Conservation (phyloP, 805 yeast species). For the Saccharomycopsis guyanensis region DNA sequence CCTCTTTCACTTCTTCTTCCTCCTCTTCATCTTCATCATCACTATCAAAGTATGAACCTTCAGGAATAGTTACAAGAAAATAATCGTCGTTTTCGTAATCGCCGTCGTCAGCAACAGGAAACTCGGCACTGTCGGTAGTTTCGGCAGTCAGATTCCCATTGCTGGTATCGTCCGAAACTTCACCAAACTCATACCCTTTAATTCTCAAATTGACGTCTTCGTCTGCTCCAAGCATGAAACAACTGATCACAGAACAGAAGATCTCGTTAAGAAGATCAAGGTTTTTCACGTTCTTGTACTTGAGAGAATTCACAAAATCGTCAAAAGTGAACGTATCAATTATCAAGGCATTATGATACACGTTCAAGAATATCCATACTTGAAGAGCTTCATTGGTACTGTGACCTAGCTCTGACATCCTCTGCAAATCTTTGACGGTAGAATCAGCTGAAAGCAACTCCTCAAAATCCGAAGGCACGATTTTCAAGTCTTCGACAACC, state of each 20-base stretch:
- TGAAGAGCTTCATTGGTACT: constrained; percentile 44
- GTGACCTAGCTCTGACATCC: constrained; percentile 15
- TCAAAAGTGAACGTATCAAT: constrained; percentile 77
- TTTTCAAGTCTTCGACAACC: constrained; percentile 18
- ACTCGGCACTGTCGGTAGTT: background rate
- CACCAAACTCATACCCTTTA: constrained; percentile 20
- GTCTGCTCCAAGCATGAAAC: constrained; percentile 41
- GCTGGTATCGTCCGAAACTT: constrained; percentile 12
- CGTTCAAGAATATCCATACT: constrained; percentile 67
- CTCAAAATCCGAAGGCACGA: background rate
- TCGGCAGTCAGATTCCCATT: constrained; percentile 1
- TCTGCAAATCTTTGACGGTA: background rate
- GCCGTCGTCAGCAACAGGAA: constrained; percentile 16
- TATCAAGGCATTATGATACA: constrained; percentile 54
- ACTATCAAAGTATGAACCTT: background rate
- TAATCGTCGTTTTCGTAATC: constrained; percentile 18
- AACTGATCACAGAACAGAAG: constrained; percentile 56
- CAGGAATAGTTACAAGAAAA: constrained; percentile 17
- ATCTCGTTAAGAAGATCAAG: constrained; percentile 57
- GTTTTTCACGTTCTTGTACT: constrained; percentile 38
- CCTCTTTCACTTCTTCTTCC: constrained; percentile 1
- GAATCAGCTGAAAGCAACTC: background rate
- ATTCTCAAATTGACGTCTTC: constrained; percentile 26
- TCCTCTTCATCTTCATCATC: constrained; percentile 11
- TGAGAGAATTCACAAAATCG: constrained; percentile 56